These are phyloP conservation scores for Coemansia sp. DNA, from an alignment of 192 early-diverging fungal species.

Conservation along the genomic window DNA sequence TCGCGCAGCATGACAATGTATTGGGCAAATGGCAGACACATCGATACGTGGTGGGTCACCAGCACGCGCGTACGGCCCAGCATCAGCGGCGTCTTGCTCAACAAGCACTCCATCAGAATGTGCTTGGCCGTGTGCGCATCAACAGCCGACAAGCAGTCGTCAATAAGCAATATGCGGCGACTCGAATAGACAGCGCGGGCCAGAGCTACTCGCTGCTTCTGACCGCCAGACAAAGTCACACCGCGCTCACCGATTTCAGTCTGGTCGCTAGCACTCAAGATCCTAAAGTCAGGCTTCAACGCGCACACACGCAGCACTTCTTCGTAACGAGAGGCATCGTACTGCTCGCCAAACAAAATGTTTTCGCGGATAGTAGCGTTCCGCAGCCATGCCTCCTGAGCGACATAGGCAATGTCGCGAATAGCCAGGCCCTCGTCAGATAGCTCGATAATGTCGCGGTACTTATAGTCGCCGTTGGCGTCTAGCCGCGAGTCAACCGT, in stretches of 20 bases:
- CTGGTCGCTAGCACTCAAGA: constrained; percentile 80
- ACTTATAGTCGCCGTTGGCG: constrained; percentile 25
- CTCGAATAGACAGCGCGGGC: constrained; percentile 82
- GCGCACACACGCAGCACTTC: constrained; percentile 81
- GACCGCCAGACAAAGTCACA: constrained; percentile 78
- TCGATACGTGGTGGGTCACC: constrained; percentile 80
- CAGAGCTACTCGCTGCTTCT: constrained; percentile 81
- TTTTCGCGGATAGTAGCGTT: constrained; percentile 75
- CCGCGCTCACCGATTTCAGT: constrained; percentile 92
- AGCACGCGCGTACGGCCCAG: constrained; percentile 77
- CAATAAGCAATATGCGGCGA: constrained; percentile 68
- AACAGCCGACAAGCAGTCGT: constrained; percentile 90
- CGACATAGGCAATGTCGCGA: constrained; percentile 79
- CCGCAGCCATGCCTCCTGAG: constrained; percentile 77
- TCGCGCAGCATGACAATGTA: constrained; percentile 65
- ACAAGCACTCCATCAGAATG: constrained; percentile 75
- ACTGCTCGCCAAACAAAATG: constrained; percentile 83
- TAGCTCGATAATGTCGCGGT: constrained; percentile 56
- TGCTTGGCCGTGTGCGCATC: constrained; percentile 91
- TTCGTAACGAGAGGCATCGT: constrained; percentile 72
- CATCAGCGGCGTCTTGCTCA: constrained; percentile 64
- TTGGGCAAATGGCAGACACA: constrained; percentile 55
- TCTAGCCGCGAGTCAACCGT: neutral
- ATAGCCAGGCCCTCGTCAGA: constrained; percentile 44
- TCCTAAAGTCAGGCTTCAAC: constrained; percentile 77